Evolutionary conservation across 1,139 yeast species (phyloP).

Genomic region (Pichiaceae sp.): DNA sequence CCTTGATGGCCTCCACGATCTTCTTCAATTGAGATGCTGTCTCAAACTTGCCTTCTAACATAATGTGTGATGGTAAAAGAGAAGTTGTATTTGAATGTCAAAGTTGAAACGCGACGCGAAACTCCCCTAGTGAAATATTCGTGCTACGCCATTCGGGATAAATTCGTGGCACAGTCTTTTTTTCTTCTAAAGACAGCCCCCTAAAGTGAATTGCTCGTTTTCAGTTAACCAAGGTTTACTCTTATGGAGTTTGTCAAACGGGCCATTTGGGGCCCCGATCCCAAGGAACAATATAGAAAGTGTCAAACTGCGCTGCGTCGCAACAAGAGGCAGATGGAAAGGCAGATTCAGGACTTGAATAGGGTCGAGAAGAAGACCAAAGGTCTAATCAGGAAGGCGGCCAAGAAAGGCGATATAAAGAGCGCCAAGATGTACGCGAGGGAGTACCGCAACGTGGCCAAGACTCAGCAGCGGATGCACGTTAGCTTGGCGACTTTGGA

Average conservation of each 20-base stretch:
- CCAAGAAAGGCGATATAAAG: constrained; percentile 69
- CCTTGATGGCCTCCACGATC: constrained; percentile 87
- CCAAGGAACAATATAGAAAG: constrained; percentile 75
- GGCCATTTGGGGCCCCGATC: constrained; percentile 92
- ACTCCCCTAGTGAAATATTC: no score
- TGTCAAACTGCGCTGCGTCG: constrained; percentile 77
- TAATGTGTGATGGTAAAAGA: constrained; percentile 20
- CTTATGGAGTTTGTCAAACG: constrained; percentile 72
- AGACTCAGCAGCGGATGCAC: constrained; percentile 67
- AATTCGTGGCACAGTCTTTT: no score
- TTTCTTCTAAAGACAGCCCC: no score
- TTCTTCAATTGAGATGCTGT: constrained; percentile 89
- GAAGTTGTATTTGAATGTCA: background rate
- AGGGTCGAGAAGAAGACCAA: constrained; percentile 67
- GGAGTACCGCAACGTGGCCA: constrained; percentile 68
- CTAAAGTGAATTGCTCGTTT: no score
- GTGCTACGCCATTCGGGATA: no score
- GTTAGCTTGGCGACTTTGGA: constrained; percentile 81
- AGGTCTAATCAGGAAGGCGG: constrained; percentile 61
- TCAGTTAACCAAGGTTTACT: no score
- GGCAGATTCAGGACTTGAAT: constrained; percentile 59
- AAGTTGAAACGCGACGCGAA: background rate
- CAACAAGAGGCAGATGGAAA: constrained; percentile 76
- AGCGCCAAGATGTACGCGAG: constrained; percentile 74
- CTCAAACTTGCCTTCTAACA: constrained; percentile 97